Evolutionary conservation across 495 filamentous ascomycete genomes (phyloP), one percentile per base, ranked within the genome.

Genomic region (Penicillium salamii): DNA sequence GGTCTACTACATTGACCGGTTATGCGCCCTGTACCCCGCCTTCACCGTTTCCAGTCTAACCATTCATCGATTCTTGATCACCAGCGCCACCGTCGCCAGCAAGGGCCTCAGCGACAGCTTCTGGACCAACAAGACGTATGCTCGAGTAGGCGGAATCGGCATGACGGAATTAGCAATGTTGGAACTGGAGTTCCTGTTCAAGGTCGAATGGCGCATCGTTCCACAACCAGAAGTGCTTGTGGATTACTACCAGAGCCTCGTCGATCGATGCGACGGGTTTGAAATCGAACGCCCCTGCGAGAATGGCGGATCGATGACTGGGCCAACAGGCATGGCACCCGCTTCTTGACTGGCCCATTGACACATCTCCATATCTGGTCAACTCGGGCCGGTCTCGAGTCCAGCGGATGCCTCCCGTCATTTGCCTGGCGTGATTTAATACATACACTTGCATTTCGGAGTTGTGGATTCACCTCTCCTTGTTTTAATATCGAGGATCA

Each of bases 1-100:
- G 91, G 93, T 98, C 44, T 97, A 92, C 63, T 98, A 98, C 62
- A 97, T 98, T 51, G 95, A 98, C 67, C 85, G 88, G n/a, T 76
- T 98, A 14, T 97, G 91, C 67, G 83, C 88, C 3, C 70, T 93
- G 21, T 97, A 96, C 62, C 86, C 90, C 6, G 87, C 89, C 14
- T 98, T 98, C 69, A 95, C 90, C 29, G 91, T 98, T 40, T 93
- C 86, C 56, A 93, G 87, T 31, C 78, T 98, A 13, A 98, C 93
- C 0, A 91, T 98, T 15, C 93, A 98, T 71, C 90, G 93, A 8
- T 97, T 97, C 65, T 79, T 98, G 12, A 98, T 98, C 54, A 88
- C 92, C 13, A 89, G 91, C 21, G 93, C 92, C 7, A 96, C 93
- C 0, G 95, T 98, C 15, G 93, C 91, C 11, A 88, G 90, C 43